These are phyloP conservation scores for Colletotrichum tamarilloi DNA, from an alignment of 2,329 filamentous ascomycete species.

Conservation along the genomic window DNA sequence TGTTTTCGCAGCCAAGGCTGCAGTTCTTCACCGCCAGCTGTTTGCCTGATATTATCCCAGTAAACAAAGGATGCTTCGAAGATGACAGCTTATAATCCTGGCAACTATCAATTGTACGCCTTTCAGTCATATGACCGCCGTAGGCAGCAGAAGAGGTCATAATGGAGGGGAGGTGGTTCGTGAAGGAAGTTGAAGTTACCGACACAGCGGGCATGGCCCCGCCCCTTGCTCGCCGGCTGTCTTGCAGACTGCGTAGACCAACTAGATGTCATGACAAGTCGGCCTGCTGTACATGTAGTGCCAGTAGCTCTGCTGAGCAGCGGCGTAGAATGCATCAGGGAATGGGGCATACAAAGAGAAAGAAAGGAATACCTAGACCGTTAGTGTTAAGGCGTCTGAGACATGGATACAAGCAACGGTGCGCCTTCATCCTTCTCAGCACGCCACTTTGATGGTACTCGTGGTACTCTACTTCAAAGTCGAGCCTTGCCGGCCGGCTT, in stretches of 20 bases:
- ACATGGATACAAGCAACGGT: background rate
- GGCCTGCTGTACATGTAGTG: background rate
- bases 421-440: background rate
- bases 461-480: too few relatives aligned
- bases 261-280: background rate
- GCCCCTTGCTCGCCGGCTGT: background rate
- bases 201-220: background rate
- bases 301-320: background rate
- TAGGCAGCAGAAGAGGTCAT: constrained; percentile 6
- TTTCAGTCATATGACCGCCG: background rate
- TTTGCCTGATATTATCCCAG: background rate
- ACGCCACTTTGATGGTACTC: background rate
- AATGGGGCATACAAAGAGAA: background rate
- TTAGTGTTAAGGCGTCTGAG: background rate
- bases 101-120: background rate
- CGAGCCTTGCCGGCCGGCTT: background rate
- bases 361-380: background rate
- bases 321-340: background rate
- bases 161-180: background rate
- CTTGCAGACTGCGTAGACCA: background rate
- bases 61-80: background rate
- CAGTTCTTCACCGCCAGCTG: background rate
- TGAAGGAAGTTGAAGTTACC: background rate
- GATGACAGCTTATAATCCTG: background rate
- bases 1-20: background rate